Conservation (phyloP, 2,329 filamentous ascomycete genomes). For the Colletotrichum musicola region DNA sequence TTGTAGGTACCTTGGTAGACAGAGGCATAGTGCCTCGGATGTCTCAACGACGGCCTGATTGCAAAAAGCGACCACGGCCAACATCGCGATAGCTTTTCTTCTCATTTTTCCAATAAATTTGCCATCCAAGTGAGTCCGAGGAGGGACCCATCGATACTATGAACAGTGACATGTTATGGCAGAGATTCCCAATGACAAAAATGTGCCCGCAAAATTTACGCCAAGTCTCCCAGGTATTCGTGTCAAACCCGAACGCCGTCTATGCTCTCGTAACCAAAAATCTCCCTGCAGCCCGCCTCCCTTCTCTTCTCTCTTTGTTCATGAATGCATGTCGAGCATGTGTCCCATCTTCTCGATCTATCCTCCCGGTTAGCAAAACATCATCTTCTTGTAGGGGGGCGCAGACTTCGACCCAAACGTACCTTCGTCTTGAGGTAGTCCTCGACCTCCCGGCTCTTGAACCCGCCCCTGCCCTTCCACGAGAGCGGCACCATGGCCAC, state of each 20-base stretch:
- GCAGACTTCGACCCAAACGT: constrained; percentile 53
- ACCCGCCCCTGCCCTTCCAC: constrained; percentile 88
- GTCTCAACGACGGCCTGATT: too few species aligned
- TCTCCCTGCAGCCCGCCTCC: neutral
- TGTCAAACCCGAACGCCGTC: constrained; percentile 35
- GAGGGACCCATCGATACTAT: constrained; percentile 3
- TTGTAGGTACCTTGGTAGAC: too few species aligned
- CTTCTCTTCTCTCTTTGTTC: neutral
- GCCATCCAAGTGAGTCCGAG: constrained; percentile 20
- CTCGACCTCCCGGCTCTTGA: constrained; percentile 89
- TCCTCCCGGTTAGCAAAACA: neutral
- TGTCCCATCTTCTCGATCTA: constrained; percentile 92
- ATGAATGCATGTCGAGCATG: constrained; percentile 67
- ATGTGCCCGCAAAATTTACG: constrained; percentile 17
- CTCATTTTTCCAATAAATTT: constrained; percentile 16
- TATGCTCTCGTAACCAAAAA: constrained; percentile 29
- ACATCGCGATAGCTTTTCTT: neutral
- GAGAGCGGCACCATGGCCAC: constrained; percentile 96
- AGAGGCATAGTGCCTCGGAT: too few species aligned
- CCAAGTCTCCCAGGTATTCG: constrained; percentile 36
- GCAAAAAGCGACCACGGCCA: too few species aligned
- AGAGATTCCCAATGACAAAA: constrained; percentile 18
- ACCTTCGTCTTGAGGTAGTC: constrained; percentile 97
- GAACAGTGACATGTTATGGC: constrained; percentile 8
- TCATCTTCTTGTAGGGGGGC: too few species aligned